Conservation (phyloP, 2,329 filamentous ascomycete genomes). For the Talaromyces sp. region DNA sequence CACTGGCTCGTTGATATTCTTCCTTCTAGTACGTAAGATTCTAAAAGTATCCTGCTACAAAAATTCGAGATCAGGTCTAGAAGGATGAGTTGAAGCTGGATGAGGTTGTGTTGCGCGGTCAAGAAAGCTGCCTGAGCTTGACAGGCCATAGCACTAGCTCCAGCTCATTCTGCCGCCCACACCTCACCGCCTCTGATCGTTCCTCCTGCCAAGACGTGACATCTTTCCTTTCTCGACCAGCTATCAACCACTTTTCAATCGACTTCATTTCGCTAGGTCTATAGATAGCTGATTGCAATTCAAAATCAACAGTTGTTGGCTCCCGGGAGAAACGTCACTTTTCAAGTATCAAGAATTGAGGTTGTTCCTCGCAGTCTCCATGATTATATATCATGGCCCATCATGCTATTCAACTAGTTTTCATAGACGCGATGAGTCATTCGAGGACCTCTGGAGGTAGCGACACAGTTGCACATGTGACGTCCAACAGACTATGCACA, state of each 20-base stretch:
- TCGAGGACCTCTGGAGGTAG: too few relatives aligned
- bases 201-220: slow-evolving; percentile 1
- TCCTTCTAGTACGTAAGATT: neutral
- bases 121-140: slow-evolving; percentile 20
- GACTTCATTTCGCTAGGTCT: neutral
- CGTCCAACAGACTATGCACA: too few relatives aligned
- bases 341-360: neutral
- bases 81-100: slow-evolving; percentile 7
- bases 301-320: neutral
- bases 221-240: neutral
- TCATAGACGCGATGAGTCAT: neutral
- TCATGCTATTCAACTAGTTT: neutral
- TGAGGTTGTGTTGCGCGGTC: slow-evolving; percentile 14
- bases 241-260: neutral
- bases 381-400: neutral
- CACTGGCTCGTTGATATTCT: neutral
- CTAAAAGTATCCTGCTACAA: neutral
- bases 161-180: slow-evolving; percentile 19
- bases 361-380: neutral
- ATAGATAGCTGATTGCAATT: neutral
- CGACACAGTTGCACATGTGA: too few relatives aligned
- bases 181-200: slow-evolving; percentile 11
- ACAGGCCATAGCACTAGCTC: slow-evolving; percentile 8
- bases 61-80: neutral
- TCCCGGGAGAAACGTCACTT: neutral